Evolutionary conservation across 192 early-diverging fungal species (phyloP), one percentile per base, ranked within the genome.

Genomic region (Backusella tarrabulga): DNA sequence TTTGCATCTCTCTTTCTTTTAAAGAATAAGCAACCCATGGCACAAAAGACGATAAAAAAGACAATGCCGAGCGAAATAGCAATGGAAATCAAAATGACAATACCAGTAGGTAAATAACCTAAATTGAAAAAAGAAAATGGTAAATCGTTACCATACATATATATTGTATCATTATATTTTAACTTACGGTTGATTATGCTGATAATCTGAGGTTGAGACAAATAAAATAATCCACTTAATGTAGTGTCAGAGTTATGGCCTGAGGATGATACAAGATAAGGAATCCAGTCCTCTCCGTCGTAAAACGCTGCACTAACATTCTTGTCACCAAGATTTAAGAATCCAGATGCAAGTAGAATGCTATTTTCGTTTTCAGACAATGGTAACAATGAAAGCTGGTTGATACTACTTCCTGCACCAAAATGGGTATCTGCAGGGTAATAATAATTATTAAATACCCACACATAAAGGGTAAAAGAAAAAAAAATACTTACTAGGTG

Each of bases 41-140:
- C 91, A 56, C 85, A 63, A 6, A 89, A 70, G 50, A 93, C 90
- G 66, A 94, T 90, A 15, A 91, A 78, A 75, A 90, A 84, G 36
- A 91, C 90, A 9, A 93, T 81, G 4, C 83, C 90, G 17, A 93
- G 83, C 4, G 91, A 87, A 32, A 91, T 89, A 15, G 86, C 90
- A 21, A 91, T 75, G n/a, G 93, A 90, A 68, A 92, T 89, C 3
- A 92, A 75, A 60, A 94, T 90, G 0, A 94, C 90, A 68, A 92
- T 76, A 0, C 89, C 87, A 0, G 89, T 75, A 1, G 93, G 60
- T 11, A 88, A 71, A 38, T 74, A 81, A n/a, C 66, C 83, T 80
- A 4, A 19, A 46, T 67, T 26, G 26, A 71, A 44, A 68, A 46
- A 75, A 46, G 6, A 52, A 46, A 69, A 29, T 32, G 9, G 21